Percentiles rank a stretch among this genome's conserved stretches.
These are phyloP conservation scores for Candida yuanshanica DNA, from an alignment of 805 yeast genomes.

Conservation along the genomic window DNA sequence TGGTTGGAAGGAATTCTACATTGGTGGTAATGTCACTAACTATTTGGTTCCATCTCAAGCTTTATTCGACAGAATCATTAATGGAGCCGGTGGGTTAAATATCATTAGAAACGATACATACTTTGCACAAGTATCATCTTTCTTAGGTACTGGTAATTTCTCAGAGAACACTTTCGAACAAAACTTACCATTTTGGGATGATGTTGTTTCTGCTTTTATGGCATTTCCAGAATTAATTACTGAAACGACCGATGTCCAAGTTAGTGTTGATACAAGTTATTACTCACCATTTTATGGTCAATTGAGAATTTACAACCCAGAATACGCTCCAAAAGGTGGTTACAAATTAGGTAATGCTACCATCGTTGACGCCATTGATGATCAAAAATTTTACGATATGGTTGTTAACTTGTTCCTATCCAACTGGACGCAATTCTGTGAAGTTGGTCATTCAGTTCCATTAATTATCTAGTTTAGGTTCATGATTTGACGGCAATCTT, in stretches of 20 bases:
- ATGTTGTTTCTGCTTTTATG: slow-evolving; percentile 34
- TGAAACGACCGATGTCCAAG: slow-evolving; percentile 26
- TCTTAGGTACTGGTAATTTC: slow-evolving; percentile 33
- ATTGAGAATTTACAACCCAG: slow-evolving; percentile 33
- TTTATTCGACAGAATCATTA: slow-evolving; percentile 29
- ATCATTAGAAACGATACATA: slow-evolving; percentile 26
- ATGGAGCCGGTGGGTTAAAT: slow-evolving; percentile 30
- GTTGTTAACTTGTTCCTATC: slow-evolving; percentile 29
- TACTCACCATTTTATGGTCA: slow-evolving; percentile 39
- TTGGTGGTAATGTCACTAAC: slow-evolving; percentile 40
- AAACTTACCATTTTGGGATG: slow-evolving; percentile 39
- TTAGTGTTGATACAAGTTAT: slow-evolving; percentile 35
- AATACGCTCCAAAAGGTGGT: slow-evolving; percentile 31
- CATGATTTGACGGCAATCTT: too few species aligned
- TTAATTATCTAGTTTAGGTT: slow-evolving; percentile 5
- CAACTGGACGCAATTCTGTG: slow-evolving; percentile 36
- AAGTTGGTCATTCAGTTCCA: slow-evolving; percentile 10
- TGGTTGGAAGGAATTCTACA: slow-evolving; percentile 32
- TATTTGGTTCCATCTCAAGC: slow-evolving; percentile 34
- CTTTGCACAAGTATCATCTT: slow-evolving; percentile 24
- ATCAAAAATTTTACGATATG: slow-evolving; percentile 26
- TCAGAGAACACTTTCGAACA: slow-evolving; percentile 26
- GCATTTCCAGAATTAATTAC: slow-evolving; percentile 31
- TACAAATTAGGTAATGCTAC: slow-evolving; percentile 32
- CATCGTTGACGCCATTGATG: slow-evolving; percentile 28